Base-by-base conservation (phyloP, 768 basidiomycete species). In the Lyophyllum semitale region DNA sequence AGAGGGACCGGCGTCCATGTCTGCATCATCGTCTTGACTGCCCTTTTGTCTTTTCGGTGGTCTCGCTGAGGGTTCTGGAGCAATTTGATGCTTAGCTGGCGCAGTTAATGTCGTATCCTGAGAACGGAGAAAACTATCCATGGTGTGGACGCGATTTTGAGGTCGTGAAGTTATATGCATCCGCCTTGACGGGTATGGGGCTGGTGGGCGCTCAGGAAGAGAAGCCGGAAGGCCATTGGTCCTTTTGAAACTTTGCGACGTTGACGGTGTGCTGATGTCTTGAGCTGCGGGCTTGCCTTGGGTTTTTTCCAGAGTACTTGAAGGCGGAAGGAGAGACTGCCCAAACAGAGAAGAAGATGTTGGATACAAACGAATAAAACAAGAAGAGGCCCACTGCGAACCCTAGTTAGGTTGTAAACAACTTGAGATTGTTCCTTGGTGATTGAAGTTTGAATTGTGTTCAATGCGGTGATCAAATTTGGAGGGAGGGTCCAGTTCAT, bases 321-420 rank as follows among this genome's bases (percentile, higher is more conserved):
- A 26, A 51, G 61, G 57, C 40, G 62, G 62, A 48, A 60, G 55
- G 50, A 81, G 62, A 50, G 72, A 71, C 79, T 81, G 76, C 70
- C 72, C 68, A 77, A 80, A 76, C 48, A 69, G 66, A 75, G 62
- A 66, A 71, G 63, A 66, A 70, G 64, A 68, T 57, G 71, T 78
- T 71, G 70, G 74, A 61, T 64, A 71, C 71, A 70, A 69, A 70
- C 59, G 55, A 68, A 64, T 55, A 66, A 64, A 68, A 66, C 48
- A 63, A 68, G 65, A 71, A 74, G 66, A 63, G 64, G 75, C 67
- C 76, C 76, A 73, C 63, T 77, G 78, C 82, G 79, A 82, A 84
- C 82, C 82, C 77, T 83, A 54, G 81, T 77, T 57, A 81, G 73
- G 53, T 66, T 67, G 68, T 76, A 71, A 32, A 81, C 63, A 54